Base-by-base conservation (phyloP, 2,329 filamentous ascomycete species). In the Colletotrichum sp. region DNA sequence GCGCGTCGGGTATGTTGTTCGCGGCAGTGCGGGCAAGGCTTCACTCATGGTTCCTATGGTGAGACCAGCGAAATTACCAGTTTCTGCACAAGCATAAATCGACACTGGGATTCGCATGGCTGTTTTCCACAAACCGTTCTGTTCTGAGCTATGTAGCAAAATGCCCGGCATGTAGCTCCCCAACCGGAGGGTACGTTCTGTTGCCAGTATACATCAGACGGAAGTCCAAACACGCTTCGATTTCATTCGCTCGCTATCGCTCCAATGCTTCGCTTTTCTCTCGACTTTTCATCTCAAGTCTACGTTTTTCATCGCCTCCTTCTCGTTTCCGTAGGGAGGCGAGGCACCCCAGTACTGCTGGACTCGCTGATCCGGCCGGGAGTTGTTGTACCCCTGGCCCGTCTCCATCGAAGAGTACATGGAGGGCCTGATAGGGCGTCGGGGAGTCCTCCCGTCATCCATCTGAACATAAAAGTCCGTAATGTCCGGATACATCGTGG, bases 31-130 rank as follows among this genome's bases (percentile, higher is more conserved):
- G 27, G 55, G 72, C 36, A 61, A 56, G 18, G 75, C 71, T 18
- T 78, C 77, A 5, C 22, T 22, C 22, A 70, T 75, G 55, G 66
- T 76, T 64, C 78, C 78, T 1, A 78, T 79, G 78, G 39, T 78
- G 58, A 70, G 76, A 13, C 76, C 74, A 39, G 69, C 69, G 15
- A 61, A 48, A 30, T 27, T 18, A n/a, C 62, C 6, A 61, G 5
- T 8, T 13, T 15, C 48, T 58, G 39, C 22, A 27, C 12, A 28
- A 36, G 22, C 34, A 22, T 34, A 36, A 6, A 36, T 43, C 6
- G 22, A 27, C 28, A 10, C 13, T 6, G 60, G 15, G 5, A 64
- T 22, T n/a, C 12, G 25, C 43, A 4, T 48, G 22, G 10, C 28
- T 9, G 32, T 30, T 56, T n/a, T 25, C 9, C 30, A n/a, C 18